Conservation (phyloP, 2,329 filamentous ascomycete species). For the Cladosporium sphaerospermum region DNA sequence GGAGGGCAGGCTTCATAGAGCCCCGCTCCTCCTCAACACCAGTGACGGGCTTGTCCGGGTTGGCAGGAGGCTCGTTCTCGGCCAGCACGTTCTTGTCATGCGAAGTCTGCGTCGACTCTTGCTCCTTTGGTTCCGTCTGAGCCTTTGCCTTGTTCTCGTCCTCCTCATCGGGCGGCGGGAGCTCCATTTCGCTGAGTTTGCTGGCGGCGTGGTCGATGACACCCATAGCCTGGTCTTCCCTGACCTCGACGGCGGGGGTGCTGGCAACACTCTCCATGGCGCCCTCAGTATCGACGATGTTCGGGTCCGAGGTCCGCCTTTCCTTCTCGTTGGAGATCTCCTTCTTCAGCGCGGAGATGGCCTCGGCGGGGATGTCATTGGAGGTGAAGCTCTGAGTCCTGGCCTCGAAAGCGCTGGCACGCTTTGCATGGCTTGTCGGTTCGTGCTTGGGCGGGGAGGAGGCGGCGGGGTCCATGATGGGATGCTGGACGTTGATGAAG, state of each 20-base stretch:
- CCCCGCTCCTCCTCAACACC: slow-evolving; percentile 37
- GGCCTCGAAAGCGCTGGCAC: slow-evolving; percentile 7
- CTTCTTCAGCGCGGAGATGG: slow-evolving; percentile 33
- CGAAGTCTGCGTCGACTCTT: not conserved
- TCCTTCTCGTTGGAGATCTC: slow-evolving; percentile 36
- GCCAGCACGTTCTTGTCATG: slow-evolving; percentile 10
- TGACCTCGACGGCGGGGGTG: slow-evolving; percentile 28
- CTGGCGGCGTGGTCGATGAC: slow-evolving; percentile 12
- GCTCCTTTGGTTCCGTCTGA: slow-evolving; percentile 10
- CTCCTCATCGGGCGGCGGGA: slow-evolving; percentile 1
- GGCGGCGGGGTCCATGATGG: not conserved
- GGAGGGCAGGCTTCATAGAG: slow-evolving; percentile 35
- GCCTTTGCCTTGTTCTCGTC: slow-evolving; percentile 14
- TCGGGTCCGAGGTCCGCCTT: slow-evolving; percentile 31
- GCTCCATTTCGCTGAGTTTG: slow-evolving; percentile 3
- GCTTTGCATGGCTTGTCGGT: slow-evolving; percentile 5
- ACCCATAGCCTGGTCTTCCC: slow-evolving; percentile 18
- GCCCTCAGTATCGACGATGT: slow-evolving; percentile 34
- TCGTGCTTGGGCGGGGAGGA: slow-evolving; percentile 2
- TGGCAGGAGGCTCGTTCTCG: slow-evolving; percentile 28
- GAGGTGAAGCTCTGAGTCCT: slow-evolving; percentile 37
- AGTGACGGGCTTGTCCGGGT: slow-evolving; percentile 40
- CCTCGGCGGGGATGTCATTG: slow-evolving; percentile 29
- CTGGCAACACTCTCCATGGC: slow-evolving; percentile 35
- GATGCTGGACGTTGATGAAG: slow-evolving; percentile 26